Evolutionary conservation across 352 stramenopile genomes (phyloP), one percentile per base, ranked within the genome.

Genomic region (Thraustochytrium striatum): DNA sequence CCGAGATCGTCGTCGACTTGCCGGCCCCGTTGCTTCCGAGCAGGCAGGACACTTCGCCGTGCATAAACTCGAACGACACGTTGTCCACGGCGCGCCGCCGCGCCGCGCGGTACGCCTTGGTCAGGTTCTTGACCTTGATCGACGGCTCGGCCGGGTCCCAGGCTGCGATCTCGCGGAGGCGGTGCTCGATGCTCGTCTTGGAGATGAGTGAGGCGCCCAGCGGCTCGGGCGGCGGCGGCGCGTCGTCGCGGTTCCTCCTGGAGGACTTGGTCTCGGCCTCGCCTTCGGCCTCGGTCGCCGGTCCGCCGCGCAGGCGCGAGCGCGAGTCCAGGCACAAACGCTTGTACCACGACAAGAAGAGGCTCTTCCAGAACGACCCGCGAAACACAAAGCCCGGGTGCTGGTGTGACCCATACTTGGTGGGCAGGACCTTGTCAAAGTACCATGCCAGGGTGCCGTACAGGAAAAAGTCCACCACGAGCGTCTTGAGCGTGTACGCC

Each of bases 11-110:
- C 0, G 92, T 97, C 28, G 90, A 90, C 79, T 97, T 97, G 3
- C 92, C 93, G 2, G 85, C 57, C 78, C 72, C 93, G 80, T 98
- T 98, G 80, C 97, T 92, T 0, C 94, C 94, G 2, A 98, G 82
- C 0, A 98, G 82, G 84, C 89, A 94, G 25, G 91, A 96, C 72
- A 96, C 93, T 78, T 98, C 91, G 0, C 90, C 91, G 82, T 96
- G 86, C 58, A 97, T 97, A 69, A 98, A 86, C n/a, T 87, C 87
- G 16, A 98, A 68, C 81, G 83, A 79, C 7, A 98, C 62, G 16
- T 86, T 85, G 21, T 95, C 83, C 0, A 98, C 91, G 25, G 65
- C 65, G 11, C 68, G 58, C 30, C 65, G 65, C 21, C 68, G 58
- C n/a, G 39, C 30, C 5, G 41, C 52, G 44, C 44, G 32, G 39